Conservation (phyloP, 805 yeast genomes). For the Wickerhamomyces tratensis region DNA sequence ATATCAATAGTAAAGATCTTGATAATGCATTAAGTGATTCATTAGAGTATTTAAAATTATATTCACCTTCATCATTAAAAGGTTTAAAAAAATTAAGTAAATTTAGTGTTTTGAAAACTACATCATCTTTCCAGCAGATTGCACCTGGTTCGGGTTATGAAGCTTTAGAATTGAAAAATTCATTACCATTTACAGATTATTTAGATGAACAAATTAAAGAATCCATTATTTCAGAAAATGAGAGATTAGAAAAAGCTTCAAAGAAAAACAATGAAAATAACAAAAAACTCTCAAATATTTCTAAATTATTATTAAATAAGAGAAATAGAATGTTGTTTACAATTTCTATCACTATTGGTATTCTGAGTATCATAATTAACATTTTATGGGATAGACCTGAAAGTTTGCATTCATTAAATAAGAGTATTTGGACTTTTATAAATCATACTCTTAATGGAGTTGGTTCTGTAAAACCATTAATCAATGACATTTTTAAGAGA, state of each 20-base stretch:
- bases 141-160: not conserved
- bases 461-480: slow-evolving; percentile 1
- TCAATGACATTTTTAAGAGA: no score
- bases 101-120: slow-evolving; percentile 19
- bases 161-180: not conserved
- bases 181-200: not conserved
- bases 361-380: slow-evolving; percentile 2
- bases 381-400: not conserved
- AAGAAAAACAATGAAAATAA: not conserved
- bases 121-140: slow-evolving; percentile 6
- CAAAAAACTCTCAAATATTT: not conserved
- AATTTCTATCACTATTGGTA: slow-evolving; percentile 5
- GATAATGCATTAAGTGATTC: slow-evolving; percentile 19
- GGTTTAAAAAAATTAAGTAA: slow-evolving; percentile 11
- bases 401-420: no score
- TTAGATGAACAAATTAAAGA: not conserved
- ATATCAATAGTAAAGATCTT: slow-evolving; percentile 15
- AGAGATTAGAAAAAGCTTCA: not conserved
- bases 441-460: no score
- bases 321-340: not conserved
- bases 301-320: not conserved
- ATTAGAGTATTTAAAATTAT: slow-evolving; percentile 1
- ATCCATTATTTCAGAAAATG: not conserved
- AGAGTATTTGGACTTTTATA: no score
- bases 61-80: slow-evolving; percentile 1